phyloP scores from a whole-genome alignment of 495 filamentous ascomycete species.

The Penicillium lividum region DNA sequence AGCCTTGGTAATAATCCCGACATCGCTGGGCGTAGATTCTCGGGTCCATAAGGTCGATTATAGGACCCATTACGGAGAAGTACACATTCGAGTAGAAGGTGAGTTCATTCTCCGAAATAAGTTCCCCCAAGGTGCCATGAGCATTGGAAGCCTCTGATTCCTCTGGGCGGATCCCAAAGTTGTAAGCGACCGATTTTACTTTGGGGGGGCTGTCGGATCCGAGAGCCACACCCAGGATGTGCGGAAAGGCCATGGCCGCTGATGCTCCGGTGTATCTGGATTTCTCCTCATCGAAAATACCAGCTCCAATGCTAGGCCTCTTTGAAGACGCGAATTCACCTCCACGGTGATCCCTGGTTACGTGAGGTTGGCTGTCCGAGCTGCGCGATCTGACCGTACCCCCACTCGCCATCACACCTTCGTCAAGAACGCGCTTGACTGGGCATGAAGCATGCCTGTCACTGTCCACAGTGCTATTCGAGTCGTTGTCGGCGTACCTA shows the following conservation, averaged over 20 bases:
- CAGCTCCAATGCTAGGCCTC: conserved; percentile 18
- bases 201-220: conserved; percentile 32
- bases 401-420: conserved; percentile 8
- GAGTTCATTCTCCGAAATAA: conserved; percentile 33
- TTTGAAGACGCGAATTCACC: conserved; percentile 19
- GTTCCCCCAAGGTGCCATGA: conserved; percentile 22
- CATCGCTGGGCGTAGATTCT: conserved; percentile 34
- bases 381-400: background rate
- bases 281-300: conserved; percentile 37
- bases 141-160: conserved; percentile 22
- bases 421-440: conserved; percentile 18
- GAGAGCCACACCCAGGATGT: conserved; percentile 32
- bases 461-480: conserved; percentile 1
- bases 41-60: conserved; percentile 29
- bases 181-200: conserved; percentile 30
- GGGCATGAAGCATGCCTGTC: conserved; percentile 1
- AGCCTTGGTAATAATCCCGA: conserved; percentile 28
- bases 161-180: conserved; percentile 37
- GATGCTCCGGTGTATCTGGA: conserved; percentile 23
- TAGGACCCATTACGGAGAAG: conserved; percentile 26
- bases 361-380: conserved; percentile 5
- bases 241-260: conserved; percentile 27
- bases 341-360: background rate
- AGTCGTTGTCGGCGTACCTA: conserved; percentile 25
- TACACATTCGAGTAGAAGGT: conserved; percentile 21